Base-by-base conservation (phyloP, 176 grass and related monocot genomes). In the Calamus simplicifolius region DNA sequence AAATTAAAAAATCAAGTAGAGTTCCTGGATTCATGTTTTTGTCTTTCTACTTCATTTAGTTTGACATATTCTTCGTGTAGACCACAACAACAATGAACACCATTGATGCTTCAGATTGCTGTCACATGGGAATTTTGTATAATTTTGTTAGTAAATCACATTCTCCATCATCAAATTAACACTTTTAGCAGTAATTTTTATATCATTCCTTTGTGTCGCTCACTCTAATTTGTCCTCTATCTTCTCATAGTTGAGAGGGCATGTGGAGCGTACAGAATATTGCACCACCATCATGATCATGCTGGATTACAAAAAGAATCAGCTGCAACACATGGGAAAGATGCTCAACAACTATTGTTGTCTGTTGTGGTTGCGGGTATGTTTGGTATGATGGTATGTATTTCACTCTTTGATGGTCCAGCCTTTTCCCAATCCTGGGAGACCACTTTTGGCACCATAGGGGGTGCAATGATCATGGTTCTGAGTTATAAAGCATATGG, bases 301-400 rank as follows among this genome's bases (percentile, higher is more conserved):
- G n/a, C 30, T 62, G 0, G 59, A 62, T 38, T 29, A 62, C 16
- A 62, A 62, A 48, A 29, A 62, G 31, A 62, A 62, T 26, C 59
- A 62, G 29, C 59, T 62, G 29, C 59, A 21, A 19, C 59, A 62
- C 29, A 48, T 48, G 59, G 59, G 59, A 48, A 29, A 48, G 17
- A 62, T 25, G 6, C 18, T 62, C 16, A 62, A 6, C 59, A 35
- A 62, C 57, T 16, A 4, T 59, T 15, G 15, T 59, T 16, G 7
- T 27, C 5, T 23, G 78, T 95, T 29, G 90, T 78, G 16, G 80
- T 89, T 0, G 80, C 81, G 5, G 77, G 82, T 62, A 13, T 95
- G 59, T 89, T 89, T 16, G 91, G 91, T 28, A 96, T 96, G 88
- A 93, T 84, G 66, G 87, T 93, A 29, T 69, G 71, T 5, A 87